Conservation (phyloP, 176 grass and related monocot genomes). For the Poa pratensis region DNA sequence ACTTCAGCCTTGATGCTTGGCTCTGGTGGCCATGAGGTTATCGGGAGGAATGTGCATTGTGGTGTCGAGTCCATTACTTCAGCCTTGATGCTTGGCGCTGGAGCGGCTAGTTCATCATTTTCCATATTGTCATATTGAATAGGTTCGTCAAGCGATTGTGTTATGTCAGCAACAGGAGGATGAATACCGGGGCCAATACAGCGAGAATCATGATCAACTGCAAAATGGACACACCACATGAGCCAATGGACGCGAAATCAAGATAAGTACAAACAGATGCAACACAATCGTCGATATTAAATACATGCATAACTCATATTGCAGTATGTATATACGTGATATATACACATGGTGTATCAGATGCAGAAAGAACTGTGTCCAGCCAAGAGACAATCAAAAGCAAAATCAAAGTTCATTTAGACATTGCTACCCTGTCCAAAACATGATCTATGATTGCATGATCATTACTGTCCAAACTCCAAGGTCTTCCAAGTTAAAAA, state of each 20-base stretch:
- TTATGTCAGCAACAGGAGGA: constrained; percentile 28
- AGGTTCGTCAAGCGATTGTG: constrained; percentile 19
- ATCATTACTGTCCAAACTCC: not conserved
- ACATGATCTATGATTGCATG: constrained; percentile 13
- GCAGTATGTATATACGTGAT: not conserved
- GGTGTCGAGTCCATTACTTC: constrained; percentile 20
- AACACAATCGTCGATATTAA: not conserved
- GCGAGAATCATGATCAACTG: constrained; percentile 34
- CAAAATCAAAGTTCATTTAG: constrained; percentile 6
- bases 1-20: constrained; percentile 32
- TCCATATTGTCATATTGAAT: not conserved
- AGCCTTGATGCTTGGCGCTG: constrained; percentile 31
- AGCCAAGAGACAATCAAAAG: constrained; percentile 15
- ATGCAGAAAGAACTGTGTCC: constrained; percentile 1
- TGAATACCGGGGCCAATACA: constrained; percentile 24
- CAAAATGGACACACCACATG: constrained; percentile 34
- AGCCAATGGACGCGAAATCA: constrained; percentile 18
- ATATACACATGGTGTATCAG: not conserved
- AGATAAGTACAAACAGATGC: constrained; percentile 6
- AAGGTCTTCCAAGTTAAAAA: constrained; percentile 12
- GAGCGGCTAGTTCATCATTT: not conserved
- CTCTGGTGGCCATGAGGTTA: constrained; percentile 20
- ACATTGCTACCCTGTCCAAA: constrained; percentile 10
- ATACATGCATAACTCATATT: constrained; percentile 4
- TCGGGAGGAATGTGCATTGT: not conserved